Conservation (phyloP, 192 early-diverging fungal species). For the Linnemannia zychae region DNA sequence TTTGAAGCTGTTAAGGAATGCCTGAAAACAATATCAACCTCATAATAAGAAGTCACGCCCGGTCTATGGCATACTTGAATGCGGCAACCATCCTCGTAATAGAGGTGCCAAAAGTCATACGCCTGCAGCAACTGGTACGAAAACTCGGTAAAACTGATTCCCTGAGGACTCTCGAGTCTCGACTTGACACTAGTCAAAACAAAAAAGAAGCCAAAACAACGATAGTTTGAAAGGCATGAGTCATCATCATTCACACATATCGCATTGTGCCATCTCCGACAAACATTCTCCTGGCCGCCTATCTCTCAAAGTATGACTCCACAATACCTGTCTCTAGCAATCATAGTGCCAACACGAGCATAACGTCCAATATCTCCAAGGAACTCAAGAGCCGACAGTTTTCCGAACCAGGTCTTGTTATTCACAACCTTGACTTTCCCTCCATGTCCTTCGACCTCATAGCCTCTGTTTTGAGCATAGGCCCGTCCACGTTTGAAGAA, state of each 20-base stretch:
- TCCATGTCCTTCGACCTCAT: conserved; percentile 20
- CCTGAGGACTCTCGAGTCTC: conserved; percentile 81
- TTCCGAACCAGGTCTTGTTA: conserved; percentile 85
- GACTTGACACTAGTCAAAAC: conserved; percentile 76
- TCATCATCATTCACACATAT: neutral
- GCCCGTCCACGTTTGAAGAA: conserved; percentile 74
- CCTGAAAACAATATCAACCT: too few relatives aligned
- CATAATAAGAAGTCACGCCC: neutral
- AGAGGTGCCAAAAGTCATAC: conserved; percentile 93
- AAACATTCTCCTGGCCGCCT: neutral
- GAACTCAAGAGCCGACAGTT: conserved; percentile 83
- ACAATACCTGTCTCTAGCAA: conserved; percentile 83
- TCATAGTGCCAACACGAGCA: conserved; percentile 86
- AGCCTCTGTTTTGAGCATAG: conserved; percentile 59
- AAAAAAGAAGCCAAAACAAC: neutral
- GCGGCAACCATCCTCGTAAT: conserved; percentile 69
- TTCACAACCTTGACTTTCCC: conserved; percentile 73
- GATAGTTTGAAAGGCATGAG: neutral
- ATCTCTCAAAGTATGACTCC: neutral
- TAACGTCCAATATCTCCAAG: conserved; percentile 83
- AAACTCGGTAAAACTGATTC: conserved; percentile 97
- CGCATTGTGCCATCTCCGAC: neutral
- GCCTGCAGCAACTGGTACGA: conserved; percentile 96
- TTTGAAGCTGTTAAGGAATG: neutral
- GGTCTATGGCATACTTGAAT: conserved; percentile 68